A percentile compares a stretch with the other conserved stretches of the same genome.
These are phyloP conservation scores for Pichia sp. DNA, from an alignment of 1,139 yeast species.

Conservation along the genomic window DNA sequence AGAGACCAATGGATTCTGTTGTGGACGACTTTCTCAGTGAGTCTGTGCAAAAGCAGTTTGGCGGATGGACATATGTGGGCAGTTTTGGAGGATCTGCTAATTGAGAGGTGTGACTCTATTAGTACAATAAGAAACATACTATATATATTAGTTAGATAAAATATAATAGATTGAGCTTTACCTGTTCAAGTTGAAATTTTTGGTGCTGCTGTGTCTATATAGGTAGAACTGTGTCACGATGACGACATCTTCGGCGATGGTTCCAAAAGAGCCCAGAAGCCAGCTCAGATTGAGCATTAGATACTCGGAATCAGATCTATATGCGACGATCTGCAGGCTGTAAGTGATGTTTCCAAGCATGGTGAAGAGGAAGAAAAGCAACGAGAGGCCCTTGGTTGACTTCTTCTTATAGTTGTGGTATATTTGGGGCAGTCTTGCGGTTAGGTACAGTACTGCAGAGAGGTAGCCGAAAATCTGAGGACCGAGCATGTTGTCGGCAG, in stretches of 20 bases:
- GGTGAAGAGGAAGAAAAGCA: slow-evolving; percentile 70
- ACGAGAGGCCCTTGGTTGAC: slow-evolving; percentile 70
- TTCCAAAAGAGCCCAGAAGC: slow-evolving; percentile 72
- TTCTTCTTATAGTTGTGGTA: slow-evolving; percentile 62
- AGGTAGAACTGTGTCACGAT: slow-evolving; percentile 64
- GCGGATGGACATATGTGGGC: slow-evolving; percentile 97
- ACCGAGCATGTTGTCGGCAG: slow-evolving; percentile 35
- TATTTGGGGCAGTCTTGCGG: slow-evolving; percentile 79
- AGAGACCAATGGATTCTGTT: slow-evolving; percentile 91
- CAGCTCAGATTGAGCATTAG: slow-evolving; percentile 62
- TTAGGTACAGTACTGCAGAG: slow-evolving; percentile 65
- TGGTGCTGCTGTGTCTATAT: slow-evolving; percentile 35
- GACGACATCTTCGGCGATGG: slow-evolving; percentile 61
- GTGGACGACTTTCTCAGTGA: slow-evolving; percentile 88
- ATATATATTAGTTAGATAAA: background rate
- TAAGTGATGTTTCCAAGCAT: slow-evolving; percentile 74
- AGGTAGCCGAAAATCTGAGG: slow-evolving; percentile 71
- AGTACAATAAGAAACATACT: background rate
- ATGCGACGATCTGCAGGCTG: slow-evolving; percentile 68
- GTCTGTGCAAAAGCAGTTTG: slow-evolving; percentile 92
- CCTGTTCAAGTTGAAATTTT: background rate
- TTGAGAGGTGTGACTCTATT: background rate
- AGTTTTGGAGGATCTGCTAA: slow-evolving; percentile 29
- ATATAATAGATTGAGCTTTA: background rate
- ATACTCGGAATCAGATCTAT: slow-evolving; percentile 58